These are phyloP conservation scores for Trichosporon asahii DNA, from an alignment of 1,284 basidiomycete species.

Conservation along the genomic window DNA sequence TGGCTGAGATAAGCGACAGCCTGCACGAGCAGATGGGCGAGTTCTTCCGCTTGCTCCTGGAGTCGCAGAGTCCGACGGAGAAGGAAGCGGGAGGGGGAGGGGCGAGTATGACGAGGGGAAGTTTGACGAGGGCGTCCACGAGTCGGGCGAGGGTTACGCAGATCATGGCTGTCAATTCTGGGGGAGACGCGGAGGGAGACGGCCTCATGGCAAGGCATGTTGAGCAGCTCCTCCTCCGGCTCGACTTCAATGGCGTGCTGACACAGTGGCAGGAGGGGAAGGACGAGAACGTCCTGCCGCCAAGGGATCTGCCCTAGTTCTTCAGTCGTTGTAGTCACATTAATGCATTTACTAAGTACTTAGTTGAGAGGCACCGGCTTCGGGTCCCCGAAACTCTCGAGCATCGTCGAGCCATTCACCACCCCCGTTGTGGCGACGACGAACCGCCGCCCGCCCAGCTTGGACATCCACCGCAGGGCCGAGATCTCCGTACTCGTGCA, in stretches of 20 bases:
- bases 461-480: constrained; percentile 83
- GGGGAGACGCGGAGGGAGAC: not conserved
- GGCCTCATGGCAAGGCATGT: constrained; percentile 68
- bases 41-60: constrained; percentile 62
- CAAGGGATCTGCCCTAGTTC: not conserved
- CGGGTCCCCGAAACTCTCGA: constrained; percentile 23
- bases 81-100: not conserved
- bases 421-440: constrained; percentile 85
- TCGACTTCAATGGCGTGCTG: constrained; percentile 80
- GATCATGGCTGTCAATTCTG: constrained; percentile 41
- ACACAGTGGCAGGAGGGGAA: constrained; percentile 55
- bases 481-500: constrained; percentile 97
- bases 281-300: constrained; percentile 5
- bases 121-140: constrained; percentile 23
- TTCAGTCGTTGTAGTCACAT: not conserved
- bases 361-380: constrained; percentile 18
- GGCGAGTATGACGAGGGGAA: constrained; percentile 7
- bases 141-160: not conserved
- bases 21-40: constrained; percentile 73
- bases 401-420: constrained; percentile 61
- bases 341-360: not conserved
- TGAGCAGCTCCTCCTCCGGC: constrained; percentile 71
- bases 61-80: constrained; percentile 61
- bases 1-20: constrained; percentile 67
- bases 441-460: constrained; percentile 74